These are phyloP conservation scores for Pyrrhoderma noxium DNA, from an alignment of 1,284 basidiomycete genomes.

Conservation along the genomic window DNA sequence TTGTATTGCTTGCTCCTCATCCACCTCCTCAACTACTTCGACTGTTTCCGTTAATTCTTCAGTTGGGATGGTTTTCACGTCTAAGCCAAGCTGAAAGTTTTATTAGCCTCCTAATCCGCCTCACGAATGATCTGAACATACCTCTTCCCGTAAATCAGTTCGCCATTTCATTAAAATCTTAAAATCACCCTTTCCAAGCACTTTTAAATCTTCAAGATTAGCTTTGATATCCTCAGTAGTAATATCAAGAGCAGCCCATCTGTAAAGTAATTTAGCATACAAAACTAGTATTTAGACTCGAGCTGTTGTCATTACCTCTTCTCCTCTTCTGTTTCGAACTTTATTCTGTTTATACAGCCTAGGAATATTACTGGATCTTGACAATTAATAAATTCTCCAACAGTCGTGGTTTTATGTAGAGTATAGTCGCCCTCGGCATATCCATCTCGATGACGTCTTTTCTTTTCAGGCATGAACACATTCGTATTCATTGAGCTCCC, in stretches of 20 bases:
- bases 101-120: slow-evolving; percentile 2
- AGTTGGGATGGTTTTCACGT: slow-evolving; percentile 62
- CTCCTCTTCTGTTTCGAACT: slow-evolving; percentile 81
- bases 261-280: slow-evolving; percentile 27
- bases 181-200: slow-evolving; percentile 97
- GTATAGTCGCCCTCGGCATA: slow-evolving; percentile 96
- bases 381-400: slow-evolving; percentile 68
- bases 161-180: slow-evolving; percentile 93
- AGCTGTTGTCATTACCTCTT: slow-evolving; percentile 48
- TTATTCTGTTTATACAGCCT: slow-evolving; percentile 79
- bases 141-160: slow-evolving; percentile 75
- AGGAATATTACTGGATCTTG: slow-evolving; percentile 76
- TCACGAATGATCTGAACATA: slow-evolving; percentile 24
- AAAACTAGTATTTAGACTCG: slow-evolving; percentile 5
- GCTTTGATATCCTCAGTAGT: slow-evolving; percentile 78
- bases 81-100: slow-evolving; percentile 61
- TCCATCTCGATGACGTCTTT: slow-evolving; percentile 86
- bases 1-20: slow-evolving; percentile 84
- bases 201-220: slow-evolving; percentile 90
- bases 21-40: slow-evolving; percentile 68
- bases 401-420: slow-evolving; percentile 73
- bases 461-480: slow-evolving; percentile 97
- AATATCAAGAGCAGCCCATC: slow-evolving; percentile 66
- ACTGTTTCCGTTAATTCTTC: slow-evolving; percentile 75
- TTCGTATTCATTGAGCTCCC: slow-evolving; percentile 60